Evolutionary conservation across 768 basidiomycete genomes (phyloP).

Genomic region (Lyophyllum shimeji): DNA sequence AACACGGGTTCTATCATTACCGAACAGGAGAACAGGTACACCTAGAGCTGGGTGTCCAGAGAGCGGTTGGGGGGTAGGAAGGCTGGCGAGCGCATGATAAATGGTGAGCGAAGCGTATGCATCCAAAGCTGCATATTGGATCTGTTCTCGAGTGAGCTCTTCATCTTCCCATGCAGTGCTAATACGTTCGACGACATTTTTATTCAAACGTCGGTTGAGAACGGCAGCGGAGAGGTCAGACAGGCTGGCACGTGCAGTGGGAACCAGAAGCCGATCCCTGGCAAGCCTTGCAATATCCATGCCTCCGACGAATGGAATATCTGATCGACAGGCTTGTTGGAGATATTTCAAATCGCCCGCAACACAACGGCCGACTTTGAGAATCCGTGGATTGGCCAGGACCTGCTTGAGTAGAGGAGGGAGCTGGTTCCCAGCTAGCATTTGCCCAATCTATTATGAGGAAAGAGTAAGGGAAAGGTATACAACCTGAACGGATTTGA

Average conservation of each 20-base stretch:
- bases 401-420: constrained; percentile 6
- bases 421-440: background rate
- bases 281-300: constrained; percentile 28
- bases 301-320: constrained; percentile 22
- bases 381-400: constrained; percentile 11
- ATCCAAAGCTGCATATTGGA: constrained; percentile 22
- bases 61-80: constrained; percentile 3
- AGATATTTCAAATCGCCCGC: constrained; percentile 2
- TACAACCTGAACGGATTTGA: background rate
- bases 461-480: background rate
- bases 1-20: background rate
- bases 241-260: constrained; percentile 22
- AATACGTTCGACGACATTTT: constrained; percentile 17
- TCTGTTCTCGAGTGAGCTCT: constrained; percentile 14
- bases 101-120: constrained; percentile 17
- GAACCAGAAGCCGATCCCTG: constrained; percentile 22
- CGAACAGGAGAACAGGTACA: background rate
- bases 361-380: constrained; percentile 14
- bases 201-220: constrained; percentile 20
- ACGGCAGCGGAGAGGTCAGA: constrained; percentile 28
- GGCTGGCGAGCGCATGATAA: constrained; percentile 9
- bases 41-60: background rate
- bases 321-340: background rate
- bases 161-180: constrained; percentile 21
- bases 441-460: background rate